A percentile compares a stretch with the other conserved stretches of the same genome.
Evolutionary conservation across 352 stramenopile species (phyloP).

Genomic region (Phytopythium vexans): DNA sequence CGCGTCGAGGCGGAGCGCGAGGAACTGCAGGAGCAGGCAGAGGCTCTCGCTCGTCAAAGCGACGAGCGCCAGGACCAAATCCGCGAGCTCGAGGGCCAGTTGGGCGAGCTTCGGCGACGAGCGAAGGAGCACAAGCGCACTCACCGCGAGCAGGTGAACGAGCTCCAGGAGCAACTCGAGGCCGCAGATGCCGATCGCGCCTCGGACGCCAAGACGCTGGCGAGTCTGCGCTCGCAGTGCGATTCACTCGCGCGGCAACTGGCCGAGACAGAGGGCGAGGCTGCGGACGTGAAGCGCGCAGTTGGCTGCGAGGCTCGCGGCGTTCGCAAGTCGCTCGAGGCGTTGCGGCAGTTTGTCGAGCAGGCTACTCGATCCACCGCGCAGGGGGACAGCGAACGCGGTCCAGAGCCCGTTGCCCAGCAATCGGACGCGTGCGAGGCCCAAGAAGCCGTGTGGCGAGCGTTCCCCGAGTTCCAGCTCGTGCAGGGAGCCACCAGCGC

Average conservation of each 20-base stretch:
- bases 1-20: slow-evolving; percentile 33
- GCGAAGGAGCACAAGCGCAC: slow-evolving; percentile 43
- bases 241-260: slow-evolving; percentile 25
- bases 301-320: slow-evolving; percentile 23
- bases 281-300: slow-evolving; percentile 19
- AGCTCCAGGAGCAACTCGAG: slow-evolving; percentile 24
- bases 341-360: slow-evolving; percentile 46
- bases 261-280: slow-evolving; percentile 9
- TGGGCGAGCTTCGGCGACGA: slow-evolving; percentile 32
- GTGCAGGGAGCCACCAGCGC: slow-evolving; percentile 41
- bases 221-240: slow-evolving; percentile 30
- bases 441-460: not conserved
- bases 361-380: slow-evolving; percentile 14
- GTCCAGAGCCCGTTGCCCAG: too few species aligned
- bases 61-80: slow-evolving; percentile 30
- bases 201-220: slow-evolving; percentile 34
- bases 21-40: slow-evolving; percentile 33
- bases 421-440: too few species aligned
- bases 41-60: slow-evolving; percentile 25
- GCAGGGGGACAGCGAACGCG: not conserved
- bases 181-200: slow-evolving; percentile 32
- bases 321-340: slow-evolving; percentile 40
- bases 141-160: slow-evolving; percentile 39
- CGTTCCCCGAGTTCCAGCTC: slow-evolving; percentile 40
- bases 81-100: slow-evolving; percentile 29